Evolutionary conservation across 371 early-diverging fungal species (phyloP).

Genomic region (Mortierella sp.): DNA sequence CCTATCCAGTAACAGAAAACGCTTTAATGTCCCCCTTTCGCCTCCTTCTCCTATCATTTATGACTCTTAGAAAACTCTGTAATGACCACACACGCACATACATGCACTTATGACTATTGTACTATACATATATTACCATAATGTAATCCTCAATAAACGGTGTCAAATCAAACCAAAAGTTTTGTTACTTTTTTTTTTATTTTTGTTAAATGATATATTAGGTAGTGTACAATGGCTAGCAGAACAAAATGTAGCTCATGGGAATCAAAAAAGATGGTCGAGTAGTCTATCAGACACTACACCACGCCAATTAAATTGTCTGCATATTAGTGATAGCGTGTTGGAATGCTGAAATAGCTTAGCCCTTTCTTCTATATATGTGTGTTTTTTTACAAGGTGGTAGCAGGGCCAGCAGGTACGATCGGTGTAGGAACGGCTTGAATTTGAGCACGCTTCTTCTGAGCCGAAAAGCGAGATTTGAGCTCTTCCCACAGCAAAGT

Average conservation of each 20-base stretch:
- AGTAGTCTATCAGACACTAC: not conserved
- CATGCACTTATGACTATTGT: not conserved
- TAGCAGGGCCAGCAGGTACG: constrained; percentile 41
- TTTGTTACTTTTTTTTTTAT: not conserved
- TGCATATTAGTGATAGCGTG: not conserved
- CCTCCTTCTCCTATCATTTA: not conserved
- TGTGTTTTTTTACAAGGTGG: constrained; percentile 45
- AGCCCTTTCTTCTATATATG: constrained; percentile 2
- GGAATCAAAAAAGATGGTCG: constrained; percentile 9
- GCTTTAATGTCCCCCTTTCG: not conserved
- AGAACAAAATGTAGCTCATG: not conserved
- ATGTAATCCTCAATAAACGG: not conserved
- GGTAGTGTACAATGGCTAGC: not conserved
- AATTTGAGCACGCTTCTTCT: constrained; percentile 42
- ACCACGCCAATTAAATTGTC: no score
- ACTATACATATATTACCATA: not conserved
- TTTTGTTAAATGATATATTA: not conserved
- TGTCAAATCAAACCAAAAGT: not conserved
- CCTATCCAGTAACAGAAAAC: not conserved
- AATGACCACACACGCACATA: not conserved
- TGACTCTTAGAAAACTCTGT: not conserved
- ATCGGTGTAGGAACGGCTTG: constrained; percentile 36
- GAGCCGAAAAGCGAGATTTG: constrained; percentile 43
- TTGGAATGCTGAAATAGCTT: not conserved
- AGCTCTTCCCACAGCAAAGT: constrained; percentile 68